A percentile compares a stretch with the other conserved stretches of the same genome.
phyloP scores from a whole-genome alignment of 148 eudicot species.

The Amaranthus cruentus region DNA sequence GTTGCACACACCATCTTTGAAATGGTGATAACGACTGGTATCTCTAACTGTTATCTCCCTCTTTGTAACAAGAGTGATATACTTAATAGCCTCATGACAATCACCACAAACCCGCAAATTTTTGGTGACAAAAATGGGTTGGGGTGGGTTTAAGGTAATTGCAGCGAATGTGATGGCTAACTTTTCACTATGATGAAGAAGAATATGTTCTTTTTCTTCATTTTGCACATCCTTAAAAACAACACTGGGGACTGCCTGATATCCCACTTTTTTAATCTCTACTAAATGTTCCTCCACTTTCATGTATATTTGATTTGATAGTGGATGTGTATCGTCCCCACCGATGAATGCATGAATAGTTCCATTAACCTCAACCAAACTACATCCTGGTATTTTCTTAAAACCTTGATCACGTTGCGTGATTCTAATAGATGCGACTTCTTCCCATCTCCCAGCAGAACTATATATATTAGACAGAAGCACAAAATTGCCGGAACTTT shows the following conservation, averaged over 20 bases:
- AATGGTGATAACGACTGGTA: slow-evolving; percentile 78
- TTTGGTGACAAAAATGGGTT: slow-evolving; percentile 70
- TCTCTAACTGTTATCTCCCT: slow-evolving; percentile 83
- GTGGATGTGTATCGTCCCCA: slow-evolving; percentile 74
- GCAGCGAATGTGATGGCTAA: slow-evolving; percentile 76
- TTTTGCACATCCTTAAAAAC: slow-evolving; percentile 92
- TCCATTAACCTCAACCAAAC: slow-evolving; percentile 83
- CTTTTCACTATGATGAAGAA: slow-evolving; percentile 86
- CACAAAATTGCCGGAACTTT: slow-evolving; percentile 71
- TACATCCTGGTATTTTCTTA: slow-evolving; percentile 83
- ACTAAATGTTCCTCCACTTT: slow-evolving; percentile 49
- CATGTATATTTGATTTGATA: slow-evolving; percentile 45
- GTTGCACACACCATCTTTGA: slow-evolving; percentile 67
- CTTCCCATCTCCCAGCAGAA: slow-evolving; percentile 75
- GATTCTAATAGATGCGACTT: slow-evolving; percentile 62
- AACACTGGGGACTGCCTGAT: slow-evolving; percentile 46
- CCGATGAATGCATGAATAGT: slow-evolving; percentile 60
- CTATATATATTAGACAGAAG: slow-evolving; percentile 78
- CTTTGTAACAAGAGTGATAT: slow-evolving; percentile 50
- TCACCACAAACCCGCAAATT: slow-evolving; percentile 88
- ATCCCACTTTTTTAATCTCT: slow-evolving; percentile 68
- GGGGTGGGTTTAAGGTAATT: slow-evolving; percentile 39
- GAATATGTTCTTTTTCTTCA: slow-evolving; percentile 83
- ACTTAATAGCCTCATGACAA: slow-evolving; percentile 72
- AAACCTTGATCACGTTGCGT: slow-evolving; percentile 60